These are phyloP conservation scores for Beauveria caledonica DNA, from an alignment of 2,329 filamentous ascomycete species.

Conservation along the genomic window DNA sequence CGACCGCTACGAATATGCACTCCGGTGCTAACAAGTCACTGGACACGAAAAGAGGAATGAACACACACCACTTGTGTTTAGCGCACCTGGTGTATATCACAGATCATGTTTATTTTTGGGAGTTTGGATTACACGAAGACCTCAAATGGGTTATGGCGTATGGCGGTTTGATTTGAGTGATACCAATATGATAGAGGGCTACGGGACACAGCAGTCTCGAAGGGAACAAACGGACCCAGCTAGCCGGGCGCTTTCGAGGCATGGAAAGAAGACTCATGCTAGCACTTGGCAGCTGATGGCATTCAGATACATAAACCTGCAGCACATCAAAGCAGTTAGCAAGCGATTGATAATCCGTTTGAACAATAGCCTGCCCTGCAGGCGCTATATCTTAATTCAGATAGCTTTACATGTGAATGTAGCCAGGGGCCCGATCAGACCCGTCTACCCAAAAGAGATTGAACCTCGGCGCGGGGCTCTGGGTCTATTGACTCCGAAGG, in stretches of 20 bases:
- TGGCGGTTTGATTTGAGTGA: conserved; percentile 8
- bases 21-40: conserved; percentile 14
- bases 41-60: neutral
- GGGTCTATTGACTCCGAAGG: neutral
- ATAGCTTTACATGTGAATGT: conserved; percentile 1
- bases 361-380: neutral
- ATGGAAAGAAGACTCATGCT: neutral
- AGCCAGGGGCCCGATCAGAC: neutral
- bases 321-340: conserved; percentile 3
- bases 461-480: conserved; percentile 3
- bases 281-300: conserved; percentile 5
- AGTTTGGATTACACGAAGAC: conserved; percentile 10
- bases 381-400: neutral
- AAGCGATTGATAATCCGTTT: conserved; percentile 4
- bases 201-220: conserved; percentile 9
- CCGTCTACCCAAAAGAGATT: neutral
- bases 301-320: conserved; percentile 2
- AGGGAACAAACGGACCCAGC: conserved; percentile 10
- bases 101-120: conserved; percentile 4
- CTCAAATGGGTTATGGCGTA: conserved; percentile 9
- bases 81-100: neutral
- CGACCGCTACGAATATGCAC: conserved; percentile 14
- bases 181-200: conserved; percentile 10
- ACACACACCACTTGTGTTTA: conserved; percentile 7
- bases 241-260: conserved; percentile 3